Evolutionary conservation across 805 yeast genomes (phyloP).

Genomic region (Cyberlindnera suaveolens): DNA sequence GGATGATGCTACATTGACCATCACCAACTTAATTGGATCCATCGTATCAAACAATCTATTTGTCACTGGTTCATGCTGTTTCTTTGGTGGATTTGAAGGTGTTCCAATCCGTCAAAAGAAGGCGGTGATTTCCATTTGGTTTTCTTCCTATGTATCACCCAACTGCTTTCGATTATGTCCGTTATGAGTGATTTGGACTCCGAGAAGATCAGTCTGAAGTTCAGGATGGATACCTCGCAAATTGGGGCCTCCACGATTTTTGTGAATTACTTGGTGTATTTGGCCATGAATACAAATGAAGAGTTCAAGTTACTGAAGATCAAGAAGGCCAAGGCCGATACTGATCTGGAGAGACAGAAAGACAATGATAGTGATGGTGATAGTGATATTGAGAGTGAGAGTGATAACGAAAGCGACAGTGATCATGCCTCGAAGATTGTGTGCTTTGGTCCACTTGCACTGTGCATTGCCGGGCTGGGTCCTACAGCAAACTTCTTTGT

Average conservation of each 20-base stretch:
- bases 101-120: slow-evolving; percentile 10
- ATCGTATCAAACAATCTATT: slow-evolving; percentile 40
- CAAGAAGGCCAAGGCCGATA: slow-evolving; percentile 6
- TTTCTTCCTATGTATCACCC: slow-evolving; percentile 15
- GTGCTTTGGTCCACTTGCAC: slow-evolving; percentile 17
- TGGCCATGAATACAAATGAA: slow-evolving; percentile 18
- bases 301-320: slow-evolving; percentile 14
- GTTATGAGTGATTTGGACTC: slow-evolving; percentile 15
- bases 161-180: slow-evolving; percentile 15
- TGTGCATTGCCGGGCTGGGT: slow-evolving; percentile 19
- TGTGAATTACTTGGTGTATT: slow-evolving; percentile 15
- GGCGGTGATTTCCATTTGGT: slow-evolving; percentile 14
- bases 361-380: slow-evolving; percentile 4
- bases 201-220: slow-evolving; percentile 7
- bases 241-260: slow-evolving; percentile 18
- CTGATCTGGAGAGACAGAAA: slow-evolving; percentile 1
- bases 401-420: not conserved
- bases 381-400: slow-evolving; percentile 2
- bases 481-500: slow-evolving; percentile 21
- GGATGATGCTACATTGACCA: slow-evolving; percentile 41
- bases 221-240: slow-evolving; percentile 18
- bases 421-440: slow-evolving; percentile 9
- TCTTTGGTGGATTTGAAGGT: slow-evolving; percentile 20
- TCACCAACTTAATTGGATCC: slow-evolving; percentile 43
- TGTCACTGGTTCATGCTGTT: slow-evolving; percentile 21